phyloP scores from a whole-genome alignment of 1,284 basidiomycete species.

The Pholiota adiposa region DNA sequence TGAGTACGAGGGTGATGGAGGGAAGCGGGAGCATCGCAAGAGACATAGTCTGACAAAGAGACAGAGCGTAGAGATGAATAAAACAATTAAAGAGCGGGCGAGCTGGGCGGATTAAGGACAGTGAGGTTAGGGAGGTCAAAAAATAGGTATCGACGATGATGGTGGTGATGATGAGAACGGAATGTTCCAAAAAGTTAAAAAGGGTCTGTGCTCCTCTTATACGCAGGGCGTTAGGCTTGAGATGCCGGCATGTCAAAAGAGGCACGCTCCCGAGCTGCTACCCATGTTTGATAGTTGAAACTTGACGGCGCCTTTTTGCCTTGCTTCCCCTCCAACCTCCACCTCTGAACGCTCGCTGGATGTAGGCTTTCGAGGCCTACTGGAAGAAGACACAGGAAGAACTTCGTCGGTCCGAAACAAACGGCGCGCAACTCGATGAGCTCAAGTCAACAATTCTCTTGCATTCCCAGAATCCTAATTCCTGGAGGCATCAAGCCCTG shows the following conservation, averaged over 20 bases:
- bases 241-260: conserved; percentile 1
- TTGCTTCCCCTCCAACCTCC: neutral
- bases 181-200: neutral
- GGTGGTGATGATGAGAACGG: neutral
- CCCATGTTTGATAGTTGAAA: neutral
- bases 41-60: neutral
- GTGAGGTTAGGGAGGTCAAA: no score
- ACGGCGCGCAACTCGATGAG: no score
- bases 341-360: no score
- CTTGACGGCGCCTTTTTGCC: neutral
- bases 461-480: no score
- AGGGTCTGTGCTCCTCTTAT: neutral
- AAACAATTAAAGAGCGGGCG: neutral
- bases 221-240: no score
- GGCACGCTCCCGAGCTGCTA: neutral
- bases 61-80: neutral
- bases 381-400: no score
- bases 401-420: no score
- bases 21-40: conserved; percentile 1
- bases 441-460: no score
- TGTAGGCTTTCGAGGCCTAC: no score
- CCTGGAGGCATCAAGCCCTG: no score
- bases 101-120: neutral
- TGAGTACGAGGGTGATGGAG: conserved; percentile 10
- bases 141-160: no score